Conservation (phyloP, 306 rosid species). For the Castanopsis chinensis region DNA sequence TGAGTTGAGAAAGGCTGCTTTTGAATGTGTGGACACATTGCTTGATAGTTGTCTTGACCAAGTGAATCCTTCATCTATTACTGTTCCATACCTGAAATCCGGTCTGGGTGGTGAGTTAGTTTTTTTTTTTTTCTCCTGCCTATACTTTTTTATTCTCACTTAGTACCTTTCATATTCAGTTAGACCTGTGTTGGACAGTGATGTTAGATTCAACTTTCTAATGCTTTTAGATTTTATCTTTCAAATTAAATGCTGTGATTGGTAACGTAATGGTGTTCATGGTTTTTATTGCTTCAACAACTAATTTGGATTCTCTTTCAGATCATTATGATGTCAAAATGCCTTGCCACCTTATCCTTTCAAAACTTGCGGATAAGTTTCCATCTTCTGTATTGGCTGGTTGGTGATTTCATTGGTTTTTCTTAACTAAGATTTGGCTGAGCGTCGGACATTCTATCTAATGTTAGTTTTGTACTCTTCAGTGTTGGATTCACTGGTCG, state of each 20-base stretch:
- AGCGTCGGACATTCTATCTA: not conserved
- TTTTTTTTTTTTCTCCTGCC: not conserved
- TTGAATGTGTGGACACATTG: too few species aligned
- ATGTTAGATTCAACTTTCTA: too few species aligned
- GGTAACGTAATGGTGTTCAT: too few species aligned
- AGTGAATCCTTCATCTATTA: too few species aligned
- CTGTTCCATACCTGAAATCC: constrained; percentile 92
- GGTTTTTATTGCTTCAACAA: not conserved
- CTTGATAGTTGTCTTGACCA: too few species aligned
- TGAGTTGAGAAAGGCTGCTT: too few species aligned
- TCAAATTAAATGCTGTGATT: too few species aligned
- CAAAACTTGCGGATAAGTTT: constrained; percentile 93
- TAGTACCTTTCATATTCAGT: not conserved
- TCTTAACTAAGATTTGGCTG: not conserved
- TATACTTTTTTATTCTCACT: not conserved
- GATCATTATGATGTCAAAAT: constrained; percentile 99
- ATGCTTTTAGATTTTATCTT: too few species aligned
- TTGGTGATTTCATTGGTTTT: constrained; percentile 33
- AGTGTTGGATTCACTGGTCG: too few species aligned
- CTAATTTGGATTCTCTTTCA: constrained; percentile 25
- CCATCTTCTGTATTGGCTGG: constrained; percentile 96
- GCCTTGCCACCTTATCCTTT: constrained; percentile 97
- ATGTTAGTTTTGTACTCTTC: too few species aligned
- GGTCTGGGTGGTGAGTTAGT: constrained; percentile 86
- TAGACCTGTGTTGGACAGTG: not conserved